Evolutionary conservation across 2,329 filamentous ascomycete genomes (phyloP).

Genomic region (Zalaria sp.): DNA sequence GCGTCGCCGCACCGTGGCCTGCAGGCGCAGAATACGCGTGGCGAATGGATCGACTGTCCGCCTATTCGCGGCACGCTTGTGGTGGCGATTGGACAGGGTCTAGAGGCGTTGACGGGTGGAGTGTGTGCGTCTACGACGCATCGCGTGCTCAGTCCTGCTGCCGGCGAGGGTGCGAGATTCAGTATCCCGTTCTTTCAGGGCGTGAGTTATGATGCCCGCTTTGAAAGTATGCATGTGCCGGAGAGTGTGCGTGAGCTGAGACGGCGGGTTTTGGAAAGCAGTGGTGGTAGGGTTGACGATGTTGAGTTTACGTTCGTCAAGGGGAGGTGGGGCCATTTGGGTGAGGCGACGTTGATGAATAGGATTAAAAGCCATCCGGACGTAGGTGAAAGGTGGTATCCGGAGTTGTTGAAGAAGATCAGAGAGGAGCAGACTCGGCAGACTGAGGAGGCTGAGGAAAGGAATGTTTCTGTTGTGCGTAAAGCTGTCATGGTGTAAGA

Average conservation of each 20-base stretch:
- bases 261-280: conserved; percentile 40
- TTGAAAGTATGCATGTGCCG: conserved; percentile 62
- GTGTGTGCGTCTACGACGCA: conserved; percentile 74
- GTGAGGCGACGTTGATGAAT: conserved; percentile 75
- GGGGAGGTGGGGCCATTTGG: conserved; percentile 52
- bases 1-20: conserved; percentile 61
- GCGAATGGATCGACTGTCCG: conserved; percentile 70
- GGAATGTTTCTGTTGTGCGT: too few species aligned
- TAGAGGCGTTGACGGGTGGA: conserved; percentile 72
- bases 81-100: conserved; percentile 74
- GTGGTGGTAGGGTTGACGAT: conserved; percentile 50
- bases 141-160: conserved; percentile 59
- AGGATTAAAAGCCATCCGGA: conserved; percentile 77
- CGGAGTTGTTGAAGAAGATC: conserved; percentile 27
- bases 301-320: conserved; percentile 77
- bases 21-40: conserved; percentile 68
- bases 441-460: too few species aligned
- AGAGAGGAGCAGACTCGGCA: conserved; percentile 22
- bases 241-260: conserved; percentile 49
- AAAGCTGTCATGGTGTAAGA: too few species aligned
- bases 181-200: conserved; percentile 84
- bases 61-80: conserved; percentile 66
- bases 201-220: conserved; percentile 63
- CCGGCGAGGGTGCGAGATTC: conserved; percentile 58
- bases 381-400: conserved; percentile 63